These are phyloP conservation scores for Asterochloris sp. DNA, from an alignment of 139 green algal genomes.

Conservation along the genomic window DNA sequence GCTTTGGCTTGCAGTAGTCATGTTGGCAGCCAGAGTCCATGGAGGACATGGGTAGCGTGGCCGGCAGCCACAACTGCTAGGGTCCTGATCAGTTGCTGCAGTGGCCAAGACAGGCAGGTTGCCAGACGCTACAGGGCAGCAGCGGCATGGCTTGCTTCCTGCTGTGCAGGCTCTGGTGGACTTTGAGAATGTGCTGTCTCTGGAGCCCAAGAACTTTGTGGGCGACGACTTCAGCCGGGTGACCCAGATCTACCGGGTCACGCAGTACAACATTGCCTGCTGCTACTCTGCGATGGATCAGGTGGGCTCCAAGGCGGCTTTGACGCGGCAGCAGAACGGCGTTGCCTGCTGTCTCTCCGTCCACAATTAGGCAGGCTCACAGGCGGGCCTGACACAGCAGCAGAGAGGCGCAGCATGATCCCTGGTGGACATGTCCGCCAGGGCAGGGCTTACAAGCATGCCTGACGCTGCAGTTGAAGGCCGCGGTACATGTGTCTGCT, in stretches of 20 bases:
- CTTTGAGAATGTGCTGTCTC: constrained; percentile 93
- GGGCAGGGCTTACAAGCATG: background rate
- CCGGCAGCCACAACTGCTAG: too few species aligned
- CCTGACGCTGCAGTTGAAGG: background rate
- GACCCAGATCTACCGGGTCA: constrained; percentile 86
- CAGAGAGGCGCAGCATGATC: background rate
- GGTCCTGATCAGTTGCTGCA: too few species aligned
- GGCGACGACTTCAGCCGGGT: constrained; percentile 86
- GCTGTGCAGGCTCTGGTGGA: constrained; percentile 74
- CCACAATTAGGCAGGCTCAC: background rate
- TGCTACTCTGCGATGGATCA: constrained; percentile 88
- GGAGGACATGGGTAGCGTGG: too few species aligned
- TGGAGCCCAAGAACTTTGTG: constrained; percentile 92
- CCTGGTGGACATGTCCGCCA: background rate
- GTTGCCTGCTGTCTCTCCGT: background rate
- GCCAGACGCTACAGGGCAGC: too few species aligned
- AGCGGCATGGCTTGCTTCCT: background rate
- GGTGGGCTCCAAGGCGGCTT: background rate
- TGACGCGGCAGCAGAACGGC: background rate
- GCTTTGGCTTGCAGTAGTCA: too few species aligned
- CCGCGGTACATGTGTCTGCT: too few species aligned
- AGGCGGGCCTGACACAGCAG: background rate
- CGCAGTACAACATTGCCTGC: constrained; percentile 98
- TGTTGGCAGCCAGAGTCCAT: too few species aligned
- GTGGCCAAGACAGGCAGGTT: too few species aligned